Evolutionary conservation across 1,139 yeast genomes (phyloP), one percentile per base, ranked within the genome.

Genomic region (Debaryomyces sp.): DNA sequence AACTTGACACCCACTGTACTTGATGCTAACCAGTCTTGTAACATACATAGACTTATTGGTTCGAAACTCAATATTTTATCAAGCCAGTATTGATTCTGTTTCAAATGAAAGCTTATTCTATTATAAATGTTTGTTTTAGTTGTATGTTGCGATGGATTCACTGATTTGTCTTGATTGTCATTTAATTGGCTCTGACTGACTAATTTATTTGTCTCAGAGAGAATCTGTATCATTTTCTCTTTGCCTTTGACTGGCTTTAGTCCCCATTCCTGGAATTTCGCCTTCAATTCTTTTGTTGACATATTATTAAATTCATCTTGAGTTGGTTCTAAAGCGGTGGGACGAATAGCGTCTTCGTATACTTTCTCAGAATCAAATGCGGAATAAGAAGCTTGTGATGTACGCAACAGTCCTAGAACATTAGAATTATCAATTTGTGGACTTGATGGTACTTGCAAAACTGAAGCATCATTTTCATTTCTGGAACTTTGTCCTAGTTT

Each of bases 381-480:
- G 18, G 33, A 12, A 23, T 32, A 27, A n/a, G 13, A 3, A 13
- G 39, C 23, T 29, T 36, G 24, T 24, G 43, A 24, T 10, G 36
- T 23, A n/a, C 23, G 12, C 35, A 41, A 34, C 23, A 23, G 13
- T 2, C 33, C 17, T 33, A 42, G 24, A 12, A 42, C 26, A 33
- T 34, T 15, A 12, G n/a, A 13, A 13, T 24, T 34, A 9, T 33
- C 26, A 7, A 42, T 29, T 13, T 50, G 46, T 2, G 76, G 78
- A 50, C 78, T 73, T 6, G 77, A 71, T 1, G 77, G 77, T 0
- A 74, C 77, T 52, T 74, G 78, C 26, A 73, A 48, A 4, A 68
- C 56, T 0, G 77, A 66, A 5, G 24, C 10, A 17, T 42, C 45
- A 42, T 42, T 33, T 58, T 46, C 54, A 15, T 50, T 43, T 10